Evolutionary conservation across 768 basidiomycete species (phyloP), one percentile per base, ranked within the genome.

Genomic region (Xanthoconium purpureum): DNA sequence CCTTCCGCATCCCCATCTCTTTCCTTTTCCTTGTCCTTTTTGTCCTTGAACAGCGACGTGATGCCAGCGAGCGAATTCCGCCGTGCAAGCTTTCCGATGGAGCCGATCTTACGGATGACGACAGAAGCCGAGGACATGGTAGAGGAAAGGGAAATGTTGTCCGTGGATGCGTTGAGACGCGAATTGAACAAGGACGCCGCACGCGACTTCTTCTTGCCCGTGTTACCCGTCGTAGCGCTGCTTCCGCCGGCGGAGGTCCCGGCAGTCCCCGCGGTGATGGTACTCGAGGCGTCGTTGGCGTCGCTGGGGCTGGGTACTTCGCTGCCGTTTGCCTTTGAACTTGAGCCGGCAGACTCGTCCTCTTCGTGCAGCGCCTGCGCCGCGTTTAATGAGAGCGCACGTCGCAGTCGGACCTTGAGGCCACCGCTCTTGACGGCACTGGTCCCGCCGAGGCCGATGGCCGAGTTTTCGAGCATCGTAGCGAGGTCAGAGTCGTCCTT

Each of bases 61-160:
- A 98, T 94, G 30, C 93, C 89, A 51, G 90, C 88, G 39, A 98
- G 74, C 37, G 91, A 93, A 68, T 95, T 96, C 43, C 94, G 80
- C 49, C 94, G 76, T 10, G 93, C 91, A 15, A 97, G 80, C 72
- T 90, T 92, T 33, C 92, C 91, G 74, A 97, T 87, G 38, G 86
- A 85, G 4, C 95, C 91, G 46, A 98, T 85, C 76, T 97, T 98
- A 62, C 95, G 84, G 65, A 97, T 95, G 83, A 98, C 96, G 70
- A 98, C 89, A 43, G 90, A 93, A 20, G 96, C 96, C 49, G 89
- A 92, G 60, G 89, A 91, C 63, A 97, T 95, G 44, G 96, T 97
- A 9, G 91, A 94, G 18, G 88, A 90, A 38, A 98, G 82, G 29
- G 94, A 97, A 61, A 98, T 96, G 72, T 96, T 97, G 72, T 96